Evolutionary conservation across 2,329 filamentous ascomycete genomes (phyloP).

Genomic region (Aspergillus awamori): DNA sequence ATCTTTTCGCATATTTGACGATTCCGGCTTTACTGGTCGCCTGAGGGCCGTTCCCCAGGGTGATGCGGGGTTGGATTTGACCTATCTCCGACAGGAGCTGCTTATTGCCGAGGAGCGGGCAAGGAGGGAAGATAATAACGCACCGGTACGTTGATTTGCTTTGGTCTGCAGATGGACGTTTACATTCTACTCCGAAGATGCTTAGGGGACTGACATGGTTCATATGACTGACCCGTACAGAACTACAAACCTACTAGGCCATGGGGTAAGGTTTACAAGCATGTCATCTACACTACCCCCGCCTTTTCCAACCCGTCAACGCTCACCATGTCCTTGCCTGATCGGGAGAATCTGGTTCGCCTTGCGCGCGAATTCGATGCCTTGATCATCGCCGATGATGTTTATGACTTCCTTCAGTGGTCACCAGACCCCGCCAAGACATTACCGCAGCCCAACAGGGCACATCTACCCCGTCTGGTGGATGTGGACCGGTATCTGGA

Average conservation of each 20-base stretch:
- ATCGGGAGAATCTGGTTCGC: constrained; percentile 70
- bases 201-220: neutral
- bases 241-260: constrained; percentile 61
- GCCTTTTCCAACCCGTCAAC: constrained; percentile 88
- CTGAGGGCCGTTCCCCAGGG: constrained; percentile 75
- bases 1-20: constrained; percentile 82
- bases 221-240: constrained; percentile 33
- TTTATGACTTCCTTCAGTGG: constrained; percentile 94
- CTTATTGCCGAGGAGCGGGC: constrained; percentile 52
- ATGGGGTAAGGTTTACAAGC: constrained; percentile 77
- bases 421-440: constrained; percentile 42
- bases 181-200: no score
- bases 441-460: constrained; percentile 36
- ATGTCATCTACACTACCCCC: constrained; percentile 86
- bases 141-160: constrained; percentile 42
- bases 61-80: constrained; percentile 73
- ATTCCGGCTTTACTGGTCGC: constrained; percentile 70
- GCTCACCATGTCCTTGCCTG: constrained; percentile 72
- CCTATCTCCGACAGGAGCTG: constrained; percentile 57
- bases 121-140: constrained; percentile 38
- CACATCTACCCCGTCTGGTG: constrained; percentile 69
- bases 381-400: constrained; percentile 84
- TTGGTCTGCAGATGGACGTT: neutral
- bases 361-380: constrained; percentile 79
- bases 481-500: constrained; percentile 75